A percentile compares a stretch with the other conserved stretches of the same genome.
These are phyloP conservation scores for Tricholoma sp. DNA, from an alignment of 768 basidiomycete genomes.

Conservation along the genomic window DNA sequence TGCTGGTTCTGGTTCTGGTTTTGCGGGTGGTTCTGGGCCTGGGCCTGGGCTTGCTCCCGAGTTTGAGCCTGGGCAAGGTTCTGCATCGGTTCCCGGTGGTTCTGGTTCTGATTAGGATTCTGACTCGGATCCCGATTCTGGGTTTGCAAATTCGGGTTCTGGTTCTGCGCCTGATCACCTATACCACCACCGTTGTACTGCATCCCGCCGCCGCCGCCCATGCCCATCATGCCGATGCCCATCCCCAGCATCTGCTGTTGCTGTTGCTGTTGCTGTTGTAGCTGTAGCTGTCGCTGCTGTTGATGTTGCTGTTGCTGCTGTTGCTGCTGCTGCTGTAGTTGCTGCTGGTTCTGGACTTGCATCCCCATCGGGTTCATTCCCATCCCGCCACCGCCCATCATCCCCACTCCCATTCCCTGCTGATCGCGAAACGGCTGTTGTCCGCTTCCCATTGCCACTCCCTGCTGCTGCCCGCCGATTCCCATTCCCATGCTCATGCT, in stretches of 20 bases:
- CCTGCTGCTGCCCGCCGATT: background rate
- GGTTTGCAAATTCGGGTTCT: too few species aligned
- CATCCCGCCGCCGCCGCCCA: too few species aligned
- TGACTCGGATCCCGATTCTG: too few species aligned
- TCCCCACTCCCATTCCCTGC: too few species aligned
- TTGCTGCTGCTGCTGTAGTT: conserved; percentile 5
- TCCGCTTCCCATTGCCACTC: background rate
- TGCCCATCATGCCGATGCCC: background rate
- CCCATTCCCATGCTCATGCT: background rate
- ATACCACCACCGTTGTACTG: too few species aligned
- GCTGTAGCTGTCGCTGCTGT: conserved; percentile 3
- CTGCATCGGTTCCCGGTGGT: too few species aligned
- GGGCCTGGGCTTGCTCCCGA: background rate
- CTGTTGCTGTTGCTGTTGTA: conserved; percentile 4
- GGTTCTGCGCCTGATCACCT: too few species aligned
- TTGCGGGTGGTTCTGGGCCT: conserved; percentile 10
- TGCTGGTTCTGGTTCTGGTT: background rate
- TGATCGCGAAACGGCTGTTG: too few species aligned
- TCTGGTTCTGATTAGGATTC: too few species aligned
- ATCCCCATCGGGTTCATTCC: conserved; percentile 18
- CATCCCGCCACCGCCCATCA: conserved; percentile 15
- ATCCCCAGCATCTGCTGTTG: conserved; percentile 3
- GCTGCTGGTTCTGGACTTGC: background rate
- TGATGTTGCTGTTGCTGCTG: conserved; percentile 7
- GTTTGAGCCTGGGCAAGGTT: too few species aligned